phyloP scores from a whole-genome alignment of 495 filamentous ascomycete genomes.

The Penicillium psychrofluorescens region DNA sequence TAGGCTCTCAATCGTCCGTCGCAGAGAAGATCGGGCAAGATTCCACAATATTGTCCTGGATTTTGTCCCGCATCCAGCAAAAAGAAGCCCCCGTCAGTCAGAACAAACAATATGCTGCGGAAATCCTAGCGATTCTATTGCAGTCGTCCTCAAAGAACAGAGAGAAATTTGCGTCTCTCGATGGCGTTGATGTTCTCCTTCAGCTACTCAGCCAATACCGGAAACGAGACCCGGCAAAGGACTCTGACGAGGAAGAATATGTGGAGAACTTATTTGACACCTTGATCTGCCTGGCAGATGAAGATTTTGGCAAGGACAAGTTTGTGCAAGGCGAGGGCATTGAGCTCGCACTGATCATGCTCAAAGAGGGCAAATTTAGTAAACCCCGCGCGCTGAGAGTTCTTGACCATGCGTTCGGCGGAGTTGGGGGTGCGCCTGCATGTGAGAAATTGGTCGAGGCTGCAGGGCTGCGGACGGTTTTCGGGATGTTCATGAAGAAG shows the following conservation, averaged over 20 bases:
- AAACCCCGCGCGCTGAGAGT: conserved; percentile 70
- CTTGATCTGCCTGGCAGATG: conserved; percentile 71
- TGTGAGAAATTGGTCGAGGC: conserved; percentile 74
- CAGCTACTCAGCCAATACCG: conserved; percentile 86
- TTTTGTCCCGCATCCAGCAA: conserved; percentile 61
- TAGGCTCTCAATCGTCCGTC: conserved; percentile 61
- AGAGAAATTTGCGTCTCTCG: conserved; percentile 50
- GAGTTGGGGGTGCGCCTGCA: conserved; percentile 45
- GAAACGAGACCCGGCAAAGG: conserved; percentile 77
- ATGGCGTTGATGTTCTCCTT: conserved; percentile 73
- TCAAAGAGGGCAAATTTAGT: conserved; percentile 72
- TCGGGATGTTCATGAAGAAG: conserved; percentile 87
- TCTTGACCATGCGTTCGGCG: conserved; percentile 74
- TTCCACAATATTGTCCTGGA: conserved; percentile 62
- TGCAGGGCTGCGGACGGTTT: conserved; percentile 76
- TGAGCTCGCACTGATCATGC: conserved; percentile 86
- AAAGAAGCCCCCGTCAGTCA: conserved; percentile 60
- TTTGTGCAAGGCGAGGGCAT: conserved; percentile 89
- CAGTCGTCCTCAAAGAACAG: conserved; percentile 63
- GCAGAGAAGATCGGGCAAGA: conserved; percentile 65
- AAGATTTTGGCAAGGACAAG: conserved; percentile 65
- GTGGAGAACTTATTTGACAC: conserved; percentile 88
- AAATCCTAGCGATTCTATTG: conserved; percentile 80
- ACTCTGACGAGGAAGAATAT: conserved; percentile 88
- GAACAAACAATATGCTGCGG: conserved; percentile 94